Base-by-base conservation (phyloP, 345 rosid genomes). In the Syzygium grande region DNA sequence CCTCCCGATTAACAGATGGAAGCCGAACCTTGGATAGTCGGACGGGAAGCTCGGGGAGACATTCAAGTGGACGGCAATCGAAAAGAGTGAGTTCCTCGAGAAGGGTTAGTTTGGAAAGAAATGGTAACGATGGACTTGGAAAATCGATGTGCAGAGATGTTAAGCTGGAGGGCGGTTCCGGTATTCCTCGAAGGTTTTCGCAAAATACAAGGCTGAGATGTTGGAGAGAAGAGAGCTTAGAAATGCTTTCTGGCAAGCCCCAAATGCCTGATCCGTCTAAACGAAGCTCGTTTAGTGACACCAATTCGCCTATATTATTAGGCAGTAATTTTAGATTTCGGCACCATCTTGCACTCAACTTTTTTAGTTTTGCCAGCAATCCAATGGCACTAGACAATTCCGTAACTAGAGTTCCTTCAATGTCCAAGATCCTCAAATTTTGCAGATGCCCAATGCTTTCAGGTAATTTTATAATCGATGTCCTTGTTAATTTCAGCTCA, bases 311-410 rank as follows among this genome's bases (percentile, higher is more conserved):
- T 61, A 61, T 61, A 61, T 3, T n/a, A 61, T n/a, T 61, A n/a
- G 68, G 68, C 4, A 59, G 2, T 59, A 30, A 30, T 59, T 27
- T 1, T 3, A 59, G 29, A 27, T 27, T 27, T 1, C 9, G 1
- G 30, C 65, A 59, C 0, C 29, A 2, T 6, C 0, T 0, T 59
- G 65, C 65, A 1, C 16, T 27, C 30, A 59, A 5, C 30, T 1
- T 30, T 59, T 27, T 15, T 6, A 59, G 65, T 59, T 59, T 59
- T 8, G 5, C 1, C 65, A 59, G 30, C 65, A 27, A 27, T 27
- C 29, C 65, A 27, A 59, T 11, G 16, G 30, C 2, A 3, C 30
- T 59, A 59, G 65, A 30, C 16, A 59, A 27, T 59, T 59, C 8
- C 25, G 30, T 59, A 16, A 59, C 16, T 1, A 1, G 29, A 59